Evolutionary conservation across 1,284 basidiomycete genomes (phyloP).

Genomic region (Moniliophthora roreri): DNA sequence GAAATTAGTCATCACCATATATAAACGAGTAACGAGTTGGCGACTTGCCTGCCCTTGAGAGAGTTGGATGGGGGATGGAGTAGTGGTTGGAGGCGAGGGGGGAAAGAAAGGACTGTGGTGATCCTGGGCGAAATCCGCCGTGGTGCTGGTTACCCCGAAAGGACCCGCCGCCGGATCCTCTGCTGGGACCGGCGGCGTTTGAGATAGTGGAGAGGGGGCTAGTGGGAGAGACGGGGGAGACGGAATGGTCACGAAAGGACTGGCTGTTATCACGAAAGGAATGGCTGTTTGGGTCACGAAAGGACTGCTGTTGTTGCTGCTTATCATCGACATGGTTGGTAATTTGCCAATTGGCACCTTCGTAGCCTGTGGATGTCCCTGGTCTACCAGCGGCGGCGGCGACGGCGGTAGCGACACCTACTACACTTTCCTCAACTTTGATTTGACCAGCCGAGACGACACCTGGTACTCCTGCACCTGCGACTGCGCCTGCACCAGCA

Average conservation of each 20-base stretch:
- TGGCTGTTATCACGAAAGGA: slow-evolving; percentile 5
- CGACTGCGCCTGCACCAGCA: slow-evolving; percentile 18
- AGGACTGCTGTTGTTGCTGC: neutral
- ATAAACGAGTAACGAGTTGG: too few species aligned
- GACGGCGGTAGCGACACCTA: neutral
- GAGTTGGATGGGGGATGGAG: slow-evolving; percentile 14
- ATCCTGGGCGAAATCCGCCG: slow-evolving; percentile 5
- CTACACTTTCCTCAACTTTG: too few species aligned
- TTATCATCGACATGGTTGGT: neutral
- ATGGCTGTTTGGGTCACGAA: neutral
- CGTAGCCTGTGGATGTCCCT: slow-evolving; percentile 50
- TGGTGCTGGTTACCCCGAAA: neutral
- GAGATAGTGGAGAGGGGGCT: neutral
- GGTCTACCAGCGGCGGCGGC: slow-evolving; percentile 28
- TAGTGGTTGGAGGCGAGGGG: slow-evolving; percentile 13
- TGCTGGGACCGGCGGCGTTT: slow-evolving; percentile 4
- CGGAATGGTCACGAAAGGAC: slow-evolving; percentile 12
- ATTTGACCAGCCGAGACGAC: neutral
- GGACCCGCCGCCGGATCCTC: slow-evolving; percentile 2
- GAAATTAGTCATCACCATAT: too few species aligned
- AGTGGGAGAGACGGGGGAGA: neutral
- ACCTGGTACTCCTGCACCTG: slow-evolving; percentile 9
- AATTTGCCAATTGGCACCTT: slow-evolving; percentile 25
- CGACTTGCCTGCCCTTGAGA: slow-evolving; percentile 1
- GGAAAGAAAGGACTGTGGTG: slow-evolving; percentile 14